These are phyloP conservation scores for Phlebopus sp. DNA, from an alignment of 1,284 basidiomycete species.

Conservation along the genomic window DNA sequence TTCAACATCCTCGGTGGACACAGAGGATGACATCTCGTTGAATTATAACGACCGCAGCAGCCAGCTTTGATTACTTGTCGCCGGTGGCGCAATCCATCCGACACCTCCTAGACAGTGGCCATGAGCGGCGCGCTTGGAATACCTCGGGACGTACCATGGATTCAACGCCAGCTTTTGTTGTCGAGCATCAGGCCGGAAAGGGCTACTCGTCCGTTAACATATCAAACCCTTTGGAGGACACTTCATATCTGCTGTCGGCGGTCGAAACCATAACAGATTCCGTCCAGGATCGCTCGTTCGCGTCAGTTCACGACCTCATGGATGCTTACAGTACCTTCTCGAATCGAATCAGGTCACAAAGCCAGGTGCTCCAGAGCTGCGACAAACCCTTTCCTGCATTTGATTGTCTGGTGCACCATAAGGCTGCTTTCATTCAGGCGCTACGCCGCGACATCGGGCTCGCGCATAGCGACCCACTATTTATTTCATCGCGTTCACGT, in stretches of 20 bases:
- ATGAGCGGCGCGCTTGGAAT: slow-evolving; percentile 1
- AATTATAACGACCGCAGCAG: too few relatives aligned
- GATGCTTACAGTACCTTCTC: slow-evolving; percentile 57
- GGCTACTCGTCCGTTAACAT: neutral
- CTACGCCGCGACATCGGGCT: slow-evolving; percentile 48
- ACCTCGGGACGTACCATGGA: neutral
- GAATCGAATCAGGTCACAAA: slow-evolving; percentile 39
- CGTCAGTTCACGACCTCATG: slow-evolving; percentile 48
- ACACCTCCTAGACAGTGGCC: neutral
- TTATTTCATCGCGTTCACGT: slow-evolving; percentile 9
- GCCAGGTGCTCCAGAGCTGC: slow-evolving; percentile 21
- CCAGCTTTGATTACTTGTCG: too few relatives aligned
- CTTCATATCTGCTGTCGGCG: slow-evolving; percentile 40
- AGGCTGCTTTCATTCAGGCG: slow-evolving; percentile 35
- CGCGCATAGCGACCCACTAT: slow-evolving; percentile 38
- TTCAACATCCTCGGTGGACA: too few relatives aligned
- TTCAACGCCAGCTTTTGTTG: neutral
- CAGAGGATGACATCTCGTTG: too few relatives aligned
- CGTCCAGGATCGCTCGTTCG: slow-evolving; percentile 31
- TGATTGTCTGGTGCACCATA: slow-evolving; percentile 26
- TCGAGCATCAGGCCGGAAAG: neutral
- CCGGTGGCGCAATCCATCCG: neutral
- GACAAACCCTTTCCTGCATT: slow-evolving; percentile 32
- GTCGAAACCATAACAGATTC: slow-evolving; percentile 48
- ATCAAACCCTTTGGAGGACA: slow-evolving; percentile 15